Percentiles rank a stretch among this genome's conserved stretches.
Evolutionary conservation across 2,329 filamentous ascomycete species (phyloP).

Genomic region (Fusarium agapanthi): DNA sequence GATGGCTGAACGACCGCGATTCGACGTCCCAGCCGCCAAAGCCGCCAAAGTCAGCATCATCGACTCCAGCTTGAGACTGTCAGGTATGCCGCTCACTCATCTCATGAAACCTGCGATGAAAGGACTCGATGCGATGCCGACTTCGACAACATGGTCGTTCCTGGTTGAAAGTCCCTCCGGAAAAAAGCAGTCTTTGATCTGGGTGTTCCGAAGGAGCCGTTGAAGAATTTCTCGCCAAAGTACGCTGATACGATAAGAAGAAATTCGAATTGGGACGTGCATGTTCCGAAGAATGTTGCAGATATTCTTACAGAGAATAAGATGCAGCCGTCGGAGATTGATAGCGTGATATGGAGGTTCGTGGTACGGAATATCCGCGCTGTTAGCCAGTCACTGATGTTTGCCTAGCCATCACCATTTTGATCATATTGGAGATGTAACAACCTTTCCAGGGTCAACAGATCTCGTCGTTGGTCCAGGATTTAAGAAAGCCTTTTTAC

Average conservation of each 20-base stretch:
- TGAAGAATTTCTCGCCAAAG: slow-evolving; percentile 1
- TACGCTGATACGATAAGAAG: not conserved
- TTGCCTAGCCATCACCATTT: slow-evolving; percentile 12
- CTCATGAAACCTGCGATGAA: slow-evolving; percentile 5
- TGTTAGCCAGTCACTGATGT: not conserved
- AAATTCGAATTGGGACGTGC: not conserved
- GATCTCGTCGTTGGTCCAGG: slow-evolving; percentile 24
- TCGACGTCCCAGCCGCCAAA: not conserved
- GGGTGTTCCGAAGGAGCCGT: slow-evolving; percentile 4
- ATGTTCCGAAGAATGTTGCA: slow-evolving; percentile 15
- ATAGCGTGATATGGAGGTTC: slow-evolving; percentile 30
- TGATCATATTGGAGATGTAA: slow-evolving; percentile 24
- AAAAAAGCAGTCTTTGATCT: slow-evolving; percentile 20
- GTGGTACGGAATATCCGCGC: rapidly evolving
- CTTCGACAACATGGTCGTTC: slow-evolving; percentile 10
- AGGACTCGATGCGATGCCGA: not conserved
- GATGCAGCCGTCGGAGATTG: not conserved
- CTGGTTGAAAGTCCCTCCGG: slow-evolving; percentile 5
- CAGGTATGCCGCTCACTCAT: not conserved
- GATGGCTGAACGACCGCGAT: not conserved
- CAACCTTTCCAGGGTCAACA: slow-evolving; percentile 19
- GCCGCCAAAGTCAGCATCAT: slow-evolving; percentile 17
- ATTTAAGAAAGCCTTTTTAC: slow-evolving; percentile 17
- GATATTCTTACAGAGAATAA: slow-evolving; percentile 6
- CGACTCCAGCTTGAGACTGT: slow-evolving; percentile 4